Conservation (phyloP, 352 stramenopile genomes). For the Phytophthora cryptogea region DNA sequence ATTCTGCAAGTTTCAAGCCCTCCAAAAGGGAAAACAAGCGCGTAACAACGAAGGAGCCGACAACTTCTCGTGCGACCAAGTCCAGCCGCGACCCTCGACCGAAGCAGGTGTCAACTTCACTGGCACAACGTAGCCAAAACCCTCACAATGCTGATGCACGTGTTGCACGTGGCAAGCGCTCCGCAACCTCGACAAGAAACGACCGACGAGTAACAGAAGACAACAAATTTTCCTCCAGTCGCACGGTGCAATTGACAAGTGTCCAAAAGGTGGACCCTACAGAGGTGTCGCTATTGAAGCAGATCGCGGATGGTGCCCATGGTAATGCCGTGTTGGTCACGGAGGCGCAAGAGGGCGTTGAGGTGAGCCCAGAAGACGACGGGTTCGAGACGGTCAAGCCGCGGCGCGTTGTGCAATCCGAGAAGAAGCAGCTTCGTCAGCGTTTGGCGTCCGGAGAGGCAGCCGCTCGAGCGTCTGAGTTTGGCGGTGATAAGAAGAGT, state of each 20-base stretch:
- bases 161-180: conserved; percentile 6
- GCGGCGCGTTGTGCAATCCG: conserved; percentile 21
- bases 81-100: neutral
- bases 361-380: conserved; percentile 7
- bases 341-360: conserved; percentile 8
- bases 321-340: conserved; percentile 9
- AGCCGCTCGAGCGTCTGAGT: conserved; percentile 4
- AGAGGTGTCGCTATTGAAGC: conserved; percentile 2
- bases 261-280: conserved; percentile 7
- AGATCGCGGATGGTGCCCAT: conserved; percentile 14
- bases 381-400: conserved; percentile 39
- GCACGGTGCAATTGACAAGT: neutral
- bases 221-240: conserved; percentile 6
- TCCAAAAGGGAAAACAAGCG: conserved; percentile 6
- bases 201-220: conserved; percentile 5
- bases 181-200: neutral
- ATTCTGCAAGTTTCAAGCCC: neutral
- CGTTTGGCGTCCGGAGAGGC: conserved; percentile 13
- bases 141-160: conserved; percentile 4
- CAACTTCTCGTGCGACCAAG: conserved; percentile 4
- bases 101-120: neutral
- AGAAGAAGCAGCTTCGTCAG: conserved; percentile 35
- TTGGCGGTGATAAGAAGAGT: conserved; percentile 14
- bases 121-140: neutral
- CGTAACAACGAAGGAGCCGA: conserved; percentile 1